A percentile compares a stretch with the other conserved stretches of the same genome.
These are phyloP conservation scores for Aspergillus asperescens DNA, from an alignment of 495 filamentous ascomycete genomes.

Conservation along the genomic window DNA sequence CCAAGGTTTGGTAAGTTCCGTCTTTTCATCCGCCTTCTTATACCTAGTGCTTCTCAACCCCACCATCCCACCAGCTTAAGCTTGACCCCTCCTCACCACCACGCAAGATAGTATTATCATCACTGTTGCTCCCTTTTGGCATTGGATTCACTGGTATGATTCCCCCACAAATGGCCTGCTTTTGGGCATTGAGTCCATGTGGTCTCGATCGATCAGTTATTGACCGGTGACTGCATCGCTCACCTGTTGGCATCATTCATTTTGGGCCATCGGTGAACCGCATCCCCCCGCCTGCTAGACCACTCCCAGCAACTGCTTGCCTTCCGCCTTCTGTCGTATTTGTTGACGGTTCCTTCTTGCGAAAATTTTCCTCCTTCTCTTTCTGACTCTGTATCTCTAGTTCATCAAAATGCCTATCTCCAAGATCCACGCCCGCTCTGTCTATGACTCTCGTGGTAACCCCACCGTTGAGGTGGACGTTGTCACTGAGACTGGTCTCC, in stretches of 20 bases:
- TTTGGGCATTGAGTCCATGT: slow-evolving; percentile 2
- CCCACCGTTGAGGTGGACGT: slow-evolving; percentile 95
- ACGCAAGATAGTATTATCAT: slow-evolving; percentile 13
- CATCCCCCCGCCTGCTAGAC: slow-evolving; percentile 35
- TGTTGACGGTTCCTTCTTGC: slow-evolving; percentile 16
- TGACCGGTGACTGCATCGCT: slow-evolving; percentile 19
- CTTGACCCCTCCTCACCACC: slow-evolving; percentile 11
- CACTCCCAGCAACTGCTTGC: slow-evolving; percentile 27
- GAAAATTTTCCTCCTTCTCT: slow-evolving; percentile 16
- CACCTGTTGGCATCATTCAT: slow-evolving; percentile 24
- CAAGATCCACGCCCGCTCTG: slow-evolving; percentile 96
- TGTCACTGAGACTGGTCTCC: slow-evolving; percentile 91
- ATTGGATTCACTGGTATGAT: slow-evolving; percentile 5
- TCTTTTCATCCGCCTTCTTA: slow-evolving; percentile 15
- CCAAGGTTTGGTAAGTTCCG: slow-evolving; percentile 21
- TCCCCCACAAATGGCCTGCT: background rate
- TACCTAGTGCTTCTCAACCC: slow-evolving; percentile 20
- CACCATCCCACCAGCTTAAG: slow-evolving; percentile 20
- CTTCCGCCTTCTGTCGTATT: slow-evolving; percentile 18
- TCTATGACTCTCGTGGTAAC: slow-evolving; percentile 99
- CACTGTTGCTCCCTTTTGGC: background rate
- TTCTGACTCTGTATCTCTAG: slow-evolving; percentile 24
- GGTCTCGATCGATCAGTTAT: slow-evolving; percentile 12
- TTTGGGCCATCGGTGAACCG: slow-evolving; percentile 48
- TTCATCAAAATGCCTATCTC: slow-evolving; percentile 78